These are phyloP conservation scores for Sicyos edulis DNA, from an alignment of 306 rosid genomes.

Conservation along the genomic window DNA sequence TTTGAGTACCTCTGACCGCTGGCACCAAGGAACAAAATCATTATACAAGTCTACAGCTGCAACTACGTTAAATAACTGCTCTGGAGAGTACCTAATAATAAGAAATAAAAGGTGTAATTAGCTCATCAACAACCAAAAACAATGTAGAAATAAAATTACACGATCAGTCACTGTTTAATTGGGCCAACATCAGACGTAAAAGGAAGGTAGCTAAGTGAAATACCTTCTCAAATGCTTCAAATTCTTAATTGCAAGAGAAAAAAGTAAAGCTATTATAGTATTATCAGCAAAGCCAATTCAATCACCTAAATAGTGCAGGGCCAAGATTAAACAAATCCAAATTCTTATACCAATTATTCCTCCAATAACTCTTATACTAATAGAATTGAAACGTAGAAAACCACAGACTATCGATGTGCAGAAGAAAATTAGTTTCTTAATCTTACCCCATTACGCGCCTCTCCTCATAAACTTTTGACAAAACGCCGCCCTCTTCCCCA, in stretches of 20 bases:
- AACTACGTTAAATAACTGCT: conserved; percentile 82
- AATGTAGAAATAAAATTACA: conserved; percentile 9
- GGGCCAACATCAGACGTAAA: no score
- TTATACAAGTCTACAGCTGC: conserved; percentile 88
- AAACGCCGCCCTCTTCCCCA: conserved; percentile 64
- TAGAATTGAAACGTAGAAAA: neutral
- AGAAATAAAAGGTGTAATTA: neutral
- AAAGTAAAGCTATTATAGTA: neutral
- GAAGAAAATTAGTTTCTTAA: neutral
- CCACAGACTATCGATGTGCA: neutral
- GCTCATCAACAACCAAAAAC: neutral
- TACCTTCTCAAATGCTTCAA: conserved; percentile 5
- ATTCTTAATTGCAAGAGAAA: neutral
- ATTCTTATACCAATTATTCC: no score
- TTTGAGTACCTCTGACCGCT: conserved; percentile 55
- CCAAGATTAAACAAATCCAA: neutral
- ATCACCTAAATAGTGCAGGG: neutral
- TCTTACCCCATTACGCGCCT: conserved; percentile 80
- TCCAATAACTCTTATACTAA: neutral
- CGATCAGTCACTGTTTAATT: no score
- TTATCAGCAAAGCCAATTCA: conserved; percentile 12
- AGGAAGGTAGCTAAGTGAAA: neutral
- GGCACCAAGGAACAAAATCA: conserved; percentile 99
- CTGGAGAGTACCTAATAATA: conserved; percentile 85
- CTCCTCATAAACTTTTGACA: conserved; percentile 79